These are phyloP conservation scores for Pseudoscleropodium purum DNA, from an alignment of 225 moss, liverwort and hornwort genomes.

Conservation along the genomic window DNA sequence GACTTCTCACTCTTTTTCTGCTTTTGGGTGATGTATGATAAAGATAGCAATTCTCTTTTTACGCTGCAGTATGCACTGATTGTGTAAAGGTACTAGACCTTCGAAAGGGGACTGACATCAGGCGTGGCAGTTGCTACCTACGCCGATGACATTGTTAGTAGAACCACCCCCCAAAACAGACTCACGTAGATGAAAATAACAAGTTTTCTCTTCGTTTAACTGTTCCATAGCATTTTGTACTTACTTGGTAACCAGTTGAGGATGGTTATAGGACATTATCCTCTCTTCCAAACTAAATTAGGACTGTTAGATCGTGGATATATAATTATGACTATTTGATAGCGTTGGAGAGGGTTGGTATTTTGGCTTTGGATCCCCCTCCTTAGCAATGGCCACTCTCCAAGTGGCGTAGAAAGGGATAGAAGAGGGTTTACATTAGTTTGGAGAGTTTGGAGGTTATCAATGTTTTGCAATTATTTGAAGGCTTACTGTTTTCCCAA, in stretches of 20 bases:
- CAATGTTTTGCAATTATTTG: neutral
- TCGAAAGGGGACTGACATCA: no score
- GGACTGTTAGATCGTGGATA: neutral
- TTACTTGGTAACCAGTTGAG: neutral
- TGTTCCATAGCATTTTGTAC: neutral
- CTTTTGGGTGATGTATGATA: neutral
- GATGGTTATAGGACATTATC: neutral
- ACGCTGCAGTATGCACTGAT: neutral
- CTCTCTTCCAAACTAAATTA: neutral
- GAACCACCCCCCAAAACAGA: neutral
- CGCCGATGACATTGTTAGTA: neutral
- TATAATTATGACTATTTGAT: neutral
- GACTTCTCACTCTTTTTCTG: neutral
- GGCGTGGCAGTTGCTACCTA: neutral
- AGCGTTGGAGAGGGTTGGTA: neutral
- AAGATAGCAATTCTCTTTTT: neutral
- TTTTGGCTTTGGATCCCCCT: neutral
- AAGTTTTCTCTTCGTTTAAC: neutral
- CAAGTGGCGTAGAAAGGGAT: no score
- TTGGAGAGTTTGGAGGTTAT: neutral
- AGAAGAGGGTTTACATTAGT: neutral
- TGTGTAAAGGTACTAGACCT: neutral
- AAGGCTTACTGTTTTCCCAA: neutral
- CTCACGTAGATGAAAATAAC: neutral
- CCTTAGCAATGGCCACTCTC: neutral